These are phyloP conservation scores for Caloboletus inedulis DNA, from an alignment of 1,284 basidiomycete genomes.

Conservation along the genomic window DNA sequence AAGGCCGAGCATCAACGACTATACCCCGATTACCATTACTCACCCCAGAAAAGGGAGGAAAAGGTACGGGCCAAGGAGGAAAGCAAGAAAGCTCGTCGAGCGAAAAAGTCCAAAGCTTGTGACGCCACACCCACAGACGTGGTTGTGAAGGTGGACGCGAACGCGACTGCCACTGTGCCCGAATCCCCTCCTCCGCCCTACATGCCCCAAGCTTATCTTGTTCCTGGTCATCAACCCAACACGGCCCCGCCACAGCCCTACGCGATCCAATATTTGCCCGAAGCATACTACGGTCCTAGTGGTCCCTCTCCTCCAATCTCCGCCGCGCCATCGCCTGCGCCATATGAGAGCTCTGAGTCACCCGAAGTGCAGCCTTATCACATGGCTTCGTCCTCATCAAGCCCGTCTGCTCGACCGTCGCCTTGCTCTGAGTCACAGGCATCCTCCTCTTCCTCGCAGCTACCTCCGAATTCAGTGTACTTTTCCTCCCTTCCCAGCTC, in stretches of 20 bases:
- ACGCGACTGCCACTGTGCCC: background rate
- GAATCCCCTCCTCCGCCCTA: slow-evolving; percentile 7
- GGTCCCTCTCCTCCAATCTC: slow-evolving; percentile 46
- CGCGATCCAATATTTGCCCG: slow-evolving; percentile 26
- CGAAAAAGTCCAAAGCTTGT: slow-evolving; percentile 27
- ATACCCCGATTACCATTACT: slow-evolving; percentile 75
- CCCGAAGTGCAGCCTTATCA: background rate
- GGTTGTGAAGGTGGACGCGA: no score
- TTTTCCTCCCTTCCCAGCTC: slow-evolving; percentile 6
- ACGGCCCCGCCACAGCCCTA: slow-evolving; percentile 14
- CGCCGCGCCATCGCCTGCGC: slow-evolving; percentile 36
- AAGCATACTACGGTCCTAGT: slow-evolving; percentile 24
- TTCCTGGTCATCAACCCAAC: slow-evolving; percentile 3
- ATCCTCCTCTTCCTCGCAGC: slow-evolving; percentile 10
- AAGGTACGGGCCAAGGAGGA: slow-evolving; percentile 51
- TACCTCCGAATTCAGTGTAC: background rate
- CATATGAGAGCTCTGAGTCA: slow-evolving; percentile 16
- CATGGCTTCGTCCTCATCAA: slow-evolving; percentile 12
- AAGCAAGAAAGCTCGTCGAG: slow-evolving; percentile 36
- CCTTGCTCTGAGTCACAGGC: slow-evolving; percentile 11
- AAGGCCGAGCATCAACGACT: slow-evolving; percentile 63
- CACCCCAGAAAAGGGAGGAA: slow-evolving; percentile 65
- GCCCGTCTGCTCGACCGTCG: slow-evolving; percentile 3
- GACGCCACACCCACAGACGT: background rate
- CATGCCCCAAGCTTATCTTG: background rate